phyloP scores from a whole-genome alignment of 169 alveolate species.

The Theileria luwenshuni region DNA sequence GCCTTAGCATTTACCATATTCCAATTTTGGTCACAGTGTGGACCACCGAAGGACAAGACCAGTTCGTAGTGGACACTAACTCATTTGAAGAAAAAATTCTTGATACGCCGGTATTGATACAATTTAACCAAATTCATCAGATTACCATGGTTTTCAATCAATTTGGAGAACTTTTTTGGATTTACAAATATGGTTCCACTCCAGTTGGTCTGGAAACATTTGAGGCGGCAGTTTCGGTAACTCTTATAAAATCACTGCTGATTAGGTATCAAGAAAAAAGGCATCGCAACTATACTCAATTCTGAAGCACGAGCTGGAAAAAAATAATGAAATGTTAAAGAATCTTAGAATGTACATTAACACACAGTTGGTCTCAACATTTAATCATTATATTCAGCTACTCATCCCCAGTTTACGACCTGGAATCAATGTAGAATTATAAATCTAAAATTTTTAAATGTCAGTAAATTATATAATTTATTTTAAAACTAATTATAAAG shows the following conservation, averaged over 20 bases:
- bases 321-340: slow-evolving; percentile 9
- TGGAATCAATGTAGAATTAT: slow-evolving; percentile 13
- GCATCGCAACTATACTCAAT: slow-evolving; percentile 25
- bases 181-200: slow-evolving; percentile 35
- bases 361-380: not conserved
- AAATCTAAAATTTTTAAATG: not conserved
- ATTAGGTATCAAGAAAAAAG: slow-evolving; percentile 14
- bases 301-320: slow-evolving; percentile 17
- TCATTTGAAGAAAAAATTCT: slow-evolving; percentile 31
- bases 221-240: slow-evolving; percentile 23
- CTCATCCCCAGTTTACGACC: slow-evolving; percentile 17
- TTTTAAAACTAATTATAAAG: not conserved
- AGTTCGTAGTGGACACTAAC: slow-evolving; percentile 28
- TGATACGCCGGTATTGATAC: slow-evolving; percentile 22
- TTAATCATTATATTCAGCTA: slow-evolving; percentile 4
- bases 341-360: slow-evolving; percentile 1
- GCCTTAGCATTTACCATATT: slow-evolving; percentile 32
- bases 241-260: not conserved
- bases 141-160: slow-evolving; percentile 34
- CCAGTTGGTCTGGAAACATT: slow-evolving; percentile 22
- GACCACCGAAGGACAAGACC: slow-evolving; percentile 2
- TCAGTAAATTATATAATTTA: not conserved
- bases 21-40: slow-evolving; percentile 29
- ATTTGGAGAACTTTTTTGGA: slow-evolving; percentile 51
- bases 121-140: not conserved